Percentiles rank a stretch among this genome's conserved stretches.
Evolutionary conservation across 495 filamentous ascomycete genomes (phyloP).

Genomic region (Xylaria acuta): DNA sequence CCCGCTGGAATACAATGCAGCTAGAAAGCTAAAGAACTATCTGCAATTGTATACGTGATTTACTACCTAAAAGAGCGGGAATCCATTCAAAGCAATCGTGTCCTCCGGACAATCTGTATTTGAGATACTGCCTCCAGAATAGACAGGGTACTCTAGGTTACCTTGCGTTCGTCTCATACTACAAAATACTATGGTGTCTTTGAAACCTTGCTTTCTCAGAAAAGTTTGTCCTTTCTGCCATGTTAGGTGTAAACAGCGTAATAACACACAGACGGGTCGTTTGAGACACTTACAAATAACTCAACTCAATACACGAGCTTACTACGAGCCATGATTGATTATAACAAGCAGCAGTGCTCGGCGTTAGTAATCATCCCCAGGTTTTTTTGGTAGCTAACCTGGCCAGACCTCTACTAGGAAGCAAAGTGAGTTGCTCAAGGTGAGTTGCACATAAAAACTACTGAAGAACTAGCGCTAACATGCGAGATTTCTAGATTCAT

Average conservation of each 20-base stretch:
- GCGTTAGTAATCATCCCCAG: slow-evolving; percentile 5
- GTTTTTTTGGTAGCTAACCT: background rate
- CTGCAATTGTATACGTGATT: background rate
- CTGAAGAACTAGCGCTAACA: background rate
- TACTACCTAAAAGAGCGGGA: background rate
- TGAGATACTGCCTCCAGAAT: background rate
- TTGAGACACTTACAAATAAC: background rate
- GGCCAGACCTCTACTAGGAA: background rate
- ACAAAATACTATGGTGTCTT: background rate
- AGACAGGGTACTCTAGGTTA: background rate
- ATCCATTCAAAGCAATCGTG: background rate
- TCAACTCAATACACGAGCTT: background rate
- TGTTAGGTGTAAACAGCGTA: background rate
- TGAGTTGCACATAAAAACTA: background rate
- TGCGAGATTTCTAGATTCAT: background rate
- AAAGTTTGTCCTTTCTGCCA: background rate
- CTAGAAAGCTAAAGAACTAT: background rate
- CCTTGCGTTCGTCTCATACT: background rate
- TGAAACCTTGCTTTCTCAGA: background rate
- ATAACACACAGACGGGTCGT: background rate
- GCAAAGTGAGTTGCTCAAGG: too few species aligned
- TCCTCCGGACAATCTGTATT: background rate
- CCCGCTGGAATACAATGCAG: background rate
- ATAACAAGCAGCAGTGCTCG: slow-evolving; percentile 2
- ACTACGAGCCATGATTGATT: background rate